Evolutionary conservation across 208 protist species (phyloP), one percentile per base, ranked within the genome.

Genomic region (Crithidia bombi): DNA sequence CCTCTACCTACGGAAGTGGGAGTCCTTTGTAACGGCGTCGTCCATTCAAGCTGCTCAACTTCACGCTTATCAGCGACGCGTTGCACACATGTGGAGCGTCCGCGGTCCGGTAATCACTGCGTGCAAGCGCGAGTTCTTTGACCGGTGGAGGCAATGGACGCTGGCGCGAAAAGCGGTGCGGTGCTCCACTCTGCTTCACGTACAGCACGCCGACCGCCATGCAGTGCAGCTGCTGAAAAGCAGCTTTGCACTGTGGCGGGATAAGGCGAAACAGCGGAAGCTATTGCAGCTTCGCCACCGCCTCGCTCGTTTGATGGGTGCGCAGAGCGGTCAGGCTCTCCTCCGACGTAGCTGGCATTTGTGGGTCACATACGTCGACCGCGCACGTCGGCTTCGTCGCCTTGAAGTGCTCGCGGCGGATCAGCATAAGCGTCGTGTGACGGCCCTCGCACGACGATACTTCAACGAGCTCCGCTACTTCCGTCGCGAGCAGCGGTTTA

Each of bases 1-100:
- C 26, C 32, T 52, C 19, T 73, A 67, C 32, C 41, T 58, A 12
- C 44, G n/a, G 12, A 73, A 66, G 50, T 73, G 58, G 57, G 28
- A 32, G 1, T 6, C 5, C 0, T 38, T 52, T 46, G 38, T 23
- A 10, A 21, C 7, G 0, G 10, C 7, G 5, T 10, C 26, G 30
- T 14, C 38, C 5, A 23, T 17, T n/a, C 33, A 50, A 11, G 21
- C 33, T 0, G 17, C 58, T 14, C 68, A 36, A 21, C 47, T 65
- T 3, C 47, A 58, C 23, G 32, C 32, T 12, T 66, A 73, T 46
- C 68, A 66, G 50, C 23, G 17, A 11, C 68, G 59, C 38, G 19
- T 73, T 21, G 57, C 68, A 21, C 33, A 32, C 14, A 7, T 25
- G n/a, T 49, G 57, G 50, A 38, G 30, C 50, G 14, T 61, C 19